Evolutionary conservation across 228 moss, liverwort and hornwort genomes (phyloP).

Genomic region (Sphagnum fallax): DNA sequence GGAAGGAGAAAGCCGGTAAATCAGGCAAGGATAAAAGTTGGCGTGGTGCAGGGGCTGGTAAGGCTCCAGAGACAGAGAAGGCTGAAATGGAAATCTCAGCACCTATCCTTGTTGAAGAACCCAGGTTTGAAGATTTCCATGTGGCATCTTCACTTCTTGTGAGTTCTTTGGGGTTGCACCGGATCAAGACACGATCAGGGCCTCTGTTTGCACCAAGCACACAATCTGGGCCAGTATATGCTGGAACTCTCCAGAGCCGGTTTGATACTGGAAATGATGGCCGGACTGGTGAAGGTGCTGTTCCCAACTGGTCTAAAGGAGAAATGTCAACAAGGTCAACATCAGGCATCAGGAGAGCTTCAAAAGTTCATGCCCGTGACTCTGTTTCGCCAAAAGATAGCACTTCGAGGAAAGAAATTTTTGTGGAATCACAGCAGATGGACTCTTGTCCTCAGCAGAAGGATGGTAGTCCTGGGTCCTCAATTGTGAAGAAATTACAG

Average conservation of each 20-base stretch:
- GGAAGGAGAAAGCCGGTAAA: slow-evolving; percentile 13
- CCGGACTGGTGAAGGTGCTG: slow-evolving; percentile 36
- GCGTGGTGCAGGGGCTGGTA: slow-evolving; percentile 47
- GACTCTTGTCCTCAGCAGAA: background rate
- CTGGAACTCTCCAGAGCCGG: slow-evolving; percentile 53
- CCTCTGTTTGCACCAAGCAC: slow-evolving; percentile 47
- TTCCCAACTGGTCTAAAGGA: slow-evolving; percentile 36
- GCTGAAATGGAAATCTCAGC: slow-evolving; percentile 26
- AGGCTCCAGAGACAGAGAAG: slow-evolving; percentile 31
- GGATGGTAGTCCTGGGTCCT: slow-evolving; percentile 24
- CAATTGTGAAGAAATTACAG: slow-evolving; percentile 34
- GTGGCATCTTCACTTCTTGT: slow-evolving; percentile 37
- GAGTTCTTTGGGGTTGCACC: slow-evolving; percentile 29
- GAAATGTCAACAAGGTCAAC: slow-evolving; percentile 40
- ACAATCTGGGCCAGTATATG: slow-evolving; percentile 45
- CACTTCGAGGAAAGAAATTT: slow-evolving; percentile 30
- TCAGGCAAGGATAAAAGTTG: slow-evolving; percentile 39
- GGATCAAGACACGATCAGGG: slow-evolving; percentile 59
- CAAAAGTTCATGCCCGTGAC: slow-evolving; percentile 57
- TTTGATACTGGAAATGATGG: slow-evolving; percentile 36
- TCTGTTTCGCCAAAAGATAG: slow-evolving; percentile 57
- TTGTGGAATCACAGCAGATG: slow-evolving; percentile 30
- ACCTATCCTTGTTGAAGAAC: slow-evolving; percentile 16
- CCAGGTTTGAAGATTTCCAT: slow-evolving; percentile 22
- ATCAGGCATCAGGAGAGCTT: slow-evolving; percentile 43